Evolutionary conservation across 2,329 filamentous ascomycete species (phyloP), one percentile per base, ranked within the genome.

Genomic region (Orbilia javanica): DNA sequence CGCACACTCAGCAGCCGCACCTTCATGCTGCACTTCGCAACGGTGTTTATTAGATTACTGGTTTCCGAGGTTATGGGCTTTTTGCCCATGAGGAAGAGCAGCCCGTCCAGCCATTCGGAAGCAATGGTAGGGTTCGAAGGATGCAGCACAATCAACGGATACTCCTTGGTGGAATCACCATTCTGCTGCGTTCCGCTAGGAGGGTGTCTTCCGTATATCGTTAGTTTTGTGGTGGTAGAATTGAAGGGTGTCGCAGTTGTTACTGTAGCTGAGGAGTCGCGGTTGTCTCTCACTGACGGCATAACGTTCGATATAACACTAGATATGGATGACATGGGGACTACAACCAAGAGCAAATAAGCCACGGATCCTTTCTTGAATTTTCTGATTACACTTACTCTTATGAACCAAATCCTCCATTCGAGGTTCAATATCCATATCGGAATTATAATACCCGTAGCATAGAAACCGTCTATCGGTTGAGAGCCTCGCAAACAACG

Each of bases 41-140:
- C 92, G 81, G 97, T 86, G 69, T 91, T 90, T 67, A 97, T 91
- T 79, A 98, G 86, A 84, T 96, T 96, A 83, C 92, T 95, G 39
- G 96, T 98, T 85, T 98, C 95, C 1, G 94, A 90, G n/a, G 96
- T 99, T 83, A 99, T 97, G 20, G 96, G 96, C 75, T 94, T 90
- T 84, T 99, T 96, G 83, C 96, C 94, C 25, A 99, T 88, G 68
- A 99, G 87, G 94, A 99, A 97, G 71, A 98, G 87, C 80, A 99
- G 86, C 0, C 96, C 96, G 83, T 99, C 96, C 4, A 99, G 88
- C 96, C 96, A 99, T 85, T 99, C 96, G 0, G 94, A 96, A 8
- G 96, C 96, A 57, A 96, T 86, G 80, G 90, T 93, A 83, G 96
- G 92, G 74, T 90, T 92, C 75, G 90, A 86, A 4, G 95, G 94